These are phyloP conservation scores for Carex littledalei DNA, from an alignment of 176 grass and related monocot species.

Conservation along the genomic window DNA sequence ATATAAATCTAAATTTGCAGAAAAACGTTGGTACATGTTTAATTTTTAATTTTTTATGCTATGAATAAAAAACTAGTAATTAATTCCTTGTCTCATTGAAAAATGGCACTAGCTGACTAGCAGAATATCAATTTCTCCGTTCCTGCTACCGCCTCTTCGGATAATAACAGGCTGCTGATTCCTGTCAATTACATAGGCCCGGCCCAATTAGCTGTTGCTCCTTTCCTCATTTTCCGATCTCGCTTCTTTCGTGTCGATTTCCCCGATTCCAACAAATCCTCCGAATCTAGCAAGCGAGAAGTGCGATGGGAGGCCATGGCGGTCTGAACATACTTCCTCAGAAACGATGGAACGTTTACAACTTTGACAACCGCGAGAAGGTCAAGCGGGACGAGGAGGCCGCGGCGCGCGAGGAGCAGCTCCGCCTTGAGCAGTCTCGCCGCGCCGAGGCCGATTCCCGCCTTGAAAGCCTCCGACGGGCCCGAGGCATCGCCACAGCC, in stretches of 20 bases:
- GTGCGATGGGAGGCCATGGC: constrained; percentile 78
- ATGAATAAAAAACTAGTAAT: no score
- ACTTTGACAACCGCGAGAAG: constrained; percentile 93
- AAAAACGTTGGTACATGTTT: no score
- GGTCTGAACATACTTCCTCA: constrained; percentile 91
- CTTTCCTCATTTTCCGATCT: no score
- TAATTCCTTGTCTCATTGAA: no score
- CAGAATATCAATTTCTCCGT: no score
- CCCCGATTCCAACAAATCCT: neutral
- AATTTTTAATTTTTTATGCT: no score
- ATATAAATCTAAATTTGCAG: no score
- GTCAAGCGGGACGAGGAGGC: constrained; percentile 75
- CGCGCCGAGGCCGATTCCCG: constrained; percentile 67
- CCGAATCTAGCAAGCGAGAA: neutral
- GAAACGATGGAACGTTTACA: constrained; percentile 99
- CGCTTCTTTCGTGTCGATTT: neutral
- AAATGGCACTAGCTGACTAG: no score
- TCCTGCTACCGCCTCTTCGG: no score
- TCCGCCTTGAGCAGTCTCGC: constrained; percentile 66
- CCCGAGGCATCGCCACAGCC: constrained; percentile 35
- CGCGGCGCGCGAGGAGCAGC: constrained; percentile 80
- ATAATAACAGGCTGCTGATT: no score
- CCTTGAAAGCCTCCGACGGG: constrained; percentile 50
- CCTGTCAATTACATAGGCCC: no score
- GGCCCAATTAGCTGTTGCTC: no score